phyloP scores from a whole-genome alignment of 306 rosid species.

The Gynostemma pentaphyllum region DNA sequence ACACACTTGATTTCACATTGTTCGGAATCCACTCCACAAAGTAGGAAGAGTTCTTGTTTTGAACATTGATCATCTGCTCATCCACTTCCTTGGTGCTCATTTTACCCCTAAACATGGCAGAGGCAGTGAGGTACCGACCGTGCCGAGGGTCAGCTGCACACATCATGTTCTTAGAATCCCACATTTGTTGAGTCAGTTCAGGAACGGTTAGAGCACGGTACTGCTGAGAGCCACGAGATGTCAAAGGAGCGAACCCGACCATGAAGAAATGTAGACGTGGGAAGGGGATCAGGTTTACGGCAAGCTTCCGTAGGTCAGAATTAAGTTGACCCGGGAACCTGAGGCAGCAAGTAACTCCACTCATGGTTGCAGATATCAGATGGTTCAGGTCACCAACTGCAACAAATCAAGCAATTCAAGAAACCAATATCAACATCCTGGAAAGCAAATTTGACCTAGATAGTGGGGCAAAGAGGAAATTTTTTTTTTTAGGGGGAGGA shows the following conservation, averaged over 20 bases:
- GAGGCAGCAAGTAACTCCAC: slow-evolving; percentile 21
- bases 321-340: slow-evolving; percentile 18
- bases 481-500: no score
- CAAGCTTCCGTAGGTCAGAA: slow-evolving; percentile 18
- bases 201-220: slow-evolving; percentile 16
- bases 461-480: no score
- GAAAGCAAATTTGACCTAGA: not conserved
- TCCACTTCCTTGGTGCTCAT: slow-evolving; percentile 14
- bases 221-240: slow-evolving; percentile 15
- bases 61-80: slow-evolving; percentile 18
- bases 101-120: not conserved
- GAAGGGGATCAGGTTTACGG: slow-evolving; percentile 17
- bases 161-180: slow-evolving; percentile 3
- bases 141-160: not conserved
- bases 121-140: slow-evolving; percentile 8
- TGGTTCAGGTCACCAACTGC: slow-evolving; percentile 19
- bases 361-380: slow-evolving; percentile 17
- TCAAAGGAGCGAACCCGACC: slow-evolving; percentile 17
- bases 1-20: slow-evolving; percentile 20
- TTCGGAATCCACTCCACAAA: slow-evolving; percentile 19
- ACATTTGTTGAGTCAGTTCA: slow-evolving; percentile 15
- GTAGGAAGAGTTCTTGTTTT: slow-evolving; percentile 18
- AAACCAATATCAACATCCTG: not conserved
- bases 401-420: not conserved
- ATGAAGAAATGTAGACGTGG: slow-evolving; percentile 19